These are phyloP conservation scores for Backusella luteola DNA, from an alignment of 192 early-diverging fungal genomes.

Conservation along the genomic window DNA sequence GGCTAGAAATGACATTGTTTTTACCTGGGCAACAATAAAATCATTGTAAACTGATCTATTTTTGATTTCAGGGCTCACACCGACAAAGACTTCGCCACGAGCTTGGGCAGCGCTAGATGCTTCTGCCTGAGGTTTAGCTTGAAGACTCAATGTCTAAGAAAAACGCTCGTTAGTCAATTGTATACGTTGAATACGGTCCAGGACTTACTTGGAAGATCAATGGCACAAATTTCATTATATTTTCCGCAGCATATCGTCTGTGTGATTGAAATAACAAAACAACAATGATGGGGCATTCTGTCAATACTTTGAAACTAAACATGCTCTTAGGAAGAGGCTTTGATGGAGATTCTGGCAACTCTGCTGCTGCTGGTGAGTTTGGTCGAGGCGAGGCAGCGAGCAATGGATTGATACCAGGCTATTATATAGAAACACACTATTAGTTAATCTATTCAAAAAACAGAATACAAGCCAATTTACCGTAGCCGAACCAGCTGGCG, in stretches of 20 bases:
- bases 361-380: conserved; percentile 67
- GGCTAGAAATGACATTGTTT: conserved; percentile 97
- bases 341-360: conserved; percentile 50
- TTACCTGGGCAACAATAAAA: conserved; percentile 94
- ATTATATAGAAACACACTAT: not conserved
- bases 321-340: conserved; percentile 73
- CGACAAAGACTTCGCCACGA: conserved; percentile 69
- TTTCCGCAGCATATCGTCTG: conserved; percentile 73
- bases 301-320: conserved; percentile 95
- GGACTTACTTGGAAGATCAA: conserved; percentile 76
- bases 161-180: not conserved
- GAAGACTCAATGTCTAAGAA: conserved; percentile 50
- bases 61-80: conserved; percentile 71
- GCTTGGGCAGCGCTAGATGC: conserved; percentile 46
- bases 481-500: conserved; percentile 46
- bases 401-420: conserved; percentile 41
- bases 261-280: conserved; percentile 93
- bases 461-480: conserved; percentile 2
- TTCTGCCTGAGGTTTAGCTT: conserved; percentile 56
- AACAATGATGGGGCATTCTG: conserved; percentile 98
- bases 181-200: not conserved
- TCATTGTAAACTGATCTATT: conserved; percentile 79
- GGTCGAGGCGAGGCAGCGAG: conserved; percentile 64
- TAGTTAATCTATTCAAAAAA: not conserved
- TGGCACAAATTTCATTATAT: conserved; percentile 86